Percentiles rank a stretch among this genome's conserved stretches.
Conservation (phyloP, 306 rosid genomes). For the Dalbergia oliveri region DNA sequence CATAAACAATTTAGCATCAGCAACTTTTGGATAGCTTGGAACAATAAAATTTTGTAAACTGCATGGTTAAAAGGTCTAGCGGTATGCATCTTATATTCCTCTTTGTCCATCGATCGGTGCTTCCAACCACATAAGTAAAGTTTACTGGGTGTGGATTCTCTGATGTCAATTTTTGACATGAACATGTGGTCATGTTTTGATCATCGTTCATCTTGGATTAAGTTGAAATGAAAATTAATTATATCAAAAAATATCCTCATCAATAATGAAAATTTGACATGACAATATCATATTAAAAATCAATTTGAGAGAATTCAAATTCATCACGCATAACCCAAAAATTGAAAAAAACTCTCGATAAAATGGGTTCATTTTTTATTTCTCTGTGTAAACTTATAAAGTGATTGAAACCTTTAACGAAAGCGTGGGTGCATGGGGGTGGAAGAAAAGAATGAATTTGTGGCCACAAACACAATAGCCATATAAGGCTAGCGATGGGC, state of each 20-base stretch:
- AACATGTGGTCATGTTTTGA: too few relatives aligned
- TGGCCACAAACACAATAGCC: neutral
- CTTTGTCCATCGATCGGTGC: neutral
- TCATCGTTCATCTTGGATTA: too few relatives aligned
- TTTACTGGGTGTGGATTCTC: too few relatives aligned
- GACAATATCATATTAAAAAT: too few relatives aligned
- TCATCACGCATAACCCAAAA: neutral
- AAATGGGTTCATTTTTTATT: neutral
- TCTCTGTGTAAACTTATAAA: conserved; percentile 21
- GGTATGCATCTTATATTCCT: neutral
- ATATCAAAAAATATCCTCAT: too few relatives aligned
- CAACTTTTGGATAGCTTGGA: neutral
- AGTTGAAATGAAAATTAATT: too few relatives aligned
- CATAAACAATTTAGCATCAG: neutral
- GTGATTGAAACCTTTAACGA: conserved; percentile 31
- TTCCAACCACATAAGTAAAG: conserved; percentile 9
- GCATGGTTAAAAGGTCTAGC: neutral
- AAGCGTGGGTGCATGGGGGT: conserved; percentile 18
- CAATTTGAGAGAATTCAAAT: too few relatives aligned
- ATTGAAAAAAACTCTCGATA: neutral
- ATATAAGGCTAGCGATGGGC: neutral
- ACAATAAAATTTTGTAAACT: neutral
- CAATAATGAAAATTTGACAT: too few relatives aligned
- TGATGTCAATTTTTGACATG: too few relatives aligned
- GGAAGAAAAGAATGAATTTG: neutral